Conservation (phyloP, 2,329 filamentous ascomycete genomes). For the Periconia sp. region DNA sequence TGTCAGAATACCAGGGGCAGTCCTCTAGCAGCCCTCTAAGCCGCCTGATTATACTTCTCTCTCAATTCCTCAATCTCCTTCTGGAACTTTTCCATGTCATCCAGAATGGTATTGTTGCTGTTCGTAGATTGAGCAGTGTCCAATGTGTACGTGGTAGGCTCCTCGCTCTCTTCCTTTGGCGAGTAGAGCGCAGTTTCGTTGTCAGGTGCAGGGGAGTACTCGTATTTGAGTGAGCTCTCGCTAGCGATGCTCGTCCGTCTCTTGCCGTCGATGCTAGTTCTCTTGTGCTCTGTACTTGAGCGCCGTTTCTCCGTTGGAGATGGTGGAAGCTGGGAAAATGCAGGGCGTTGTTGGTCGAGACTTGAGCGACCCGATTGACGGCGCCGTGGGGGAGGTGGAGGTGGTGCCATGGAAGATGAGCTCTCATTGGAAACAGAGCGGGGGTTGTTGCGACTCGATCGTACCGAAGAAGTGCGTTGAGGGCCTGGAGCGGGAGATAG, state of each 20-base stretch:
- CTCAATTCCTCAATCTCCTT: conserved; percentile 47
- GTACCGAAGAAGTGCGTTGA: conserved; percentile 33
- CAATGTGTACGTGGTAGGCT: background rate
- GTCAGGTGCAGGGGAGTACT: conserved; percentile 24
- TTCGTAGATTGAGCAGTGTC: background rate
- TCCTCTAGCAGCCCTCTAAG: conserved; percentile 11
- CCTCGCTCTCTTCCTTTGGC: conserved; percentile 33
- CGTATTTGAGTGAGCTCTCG: conserved; percentile 36
- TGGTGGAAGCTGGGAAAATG: conserved; percentile 1
- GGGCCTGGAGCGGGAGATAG: conserved; percentile 24
- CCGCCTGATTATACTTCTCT: conserved; percentile 28
- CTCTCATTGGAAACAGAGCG: conserved; percentile 36
- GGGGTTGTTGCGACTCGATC: conserved; percentile 29
- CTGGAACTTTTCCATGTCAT: conserved; percentile 49
- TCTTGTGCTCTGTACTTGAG: conserved; percentile 31
- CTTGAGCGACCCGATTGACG: conserved; percentile 41
- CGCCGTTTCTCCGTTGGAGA: conserved; percentile 36
- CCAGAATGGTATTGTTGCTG: conserved; percentile 36
- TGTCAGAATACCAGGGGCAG: conserved; percentile 5
- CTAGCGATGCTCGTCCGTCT: conserved; percentile 40
- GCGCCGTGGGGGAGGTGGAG: conserved; percentile 37
- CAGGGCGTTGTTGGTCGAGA: conserved; percentile 37
- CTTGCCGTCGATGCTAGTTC: conserved; percentile 35
- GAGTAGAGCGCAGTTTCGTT: conserved; percentile 34
- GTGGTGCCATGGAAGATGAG: conserved; percentile 21